Evolutionary conservation across 352 stramenopile genomes (phyloP), one percentile per base, ranked within the genome.

Genomic region (Pythium myriotylum): DNA sequence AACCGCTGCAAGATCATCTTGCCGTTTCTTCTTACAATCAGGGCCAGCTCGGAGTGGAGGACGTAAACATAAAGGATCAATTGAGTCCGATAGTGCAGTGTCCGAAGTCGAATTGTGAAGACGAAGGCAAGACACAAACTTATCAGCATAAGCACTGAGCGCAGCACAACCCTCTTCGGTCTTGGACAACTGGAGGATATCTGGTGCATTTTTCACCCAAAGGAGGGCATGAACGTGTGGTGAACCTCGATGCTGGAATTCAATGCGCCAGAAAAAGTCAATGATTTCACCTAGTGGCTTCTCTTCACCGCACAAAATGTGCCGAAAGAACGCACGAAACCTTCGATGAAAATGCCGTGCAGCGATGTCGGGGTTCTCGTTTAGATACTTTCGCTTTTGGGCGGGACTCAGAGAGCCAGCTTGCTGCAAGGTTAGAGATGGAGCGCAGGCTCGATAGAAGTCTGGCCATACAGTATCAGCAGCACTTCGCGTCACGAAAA

Each of bases 401-500:
- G 22, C 12, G 22, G 59, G 23, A 20, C n/a, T 19, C 4, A 67
- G 22, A 9, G 14, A 32, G n/a, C 4, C 16, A 32, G 45, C 52
- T 7, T 52, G 43, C 27, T 59, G 2, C 17, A 54, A 40, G 12
- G 51, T 33, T 9, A 67, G 10, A 0, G 3, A 4, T 0, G 64
- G 53, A 20, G 68, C 23, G 23, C 65, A 69, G 0, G 32, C 68
- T 16, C 47, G 13, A 20, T 64, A 58, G 23, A 70, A 68, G 40
- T 70, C 64, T 8, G 57, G 64, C 56, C 68, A 76, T 0, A 68
- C 35, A 0, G 65, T 70, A n/a, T 72, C 64, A 2, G 59, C 63
- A 10, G 68, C 64, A 40, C 68, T 76, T 1, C 70, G 14, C 2
- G 68, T 70, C 19, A 68, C 24, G 58, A 76, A 45, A 59, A 59